Conservation (phyloP, 148 eudicot species). For the Persicaria maculosa region DNA sequence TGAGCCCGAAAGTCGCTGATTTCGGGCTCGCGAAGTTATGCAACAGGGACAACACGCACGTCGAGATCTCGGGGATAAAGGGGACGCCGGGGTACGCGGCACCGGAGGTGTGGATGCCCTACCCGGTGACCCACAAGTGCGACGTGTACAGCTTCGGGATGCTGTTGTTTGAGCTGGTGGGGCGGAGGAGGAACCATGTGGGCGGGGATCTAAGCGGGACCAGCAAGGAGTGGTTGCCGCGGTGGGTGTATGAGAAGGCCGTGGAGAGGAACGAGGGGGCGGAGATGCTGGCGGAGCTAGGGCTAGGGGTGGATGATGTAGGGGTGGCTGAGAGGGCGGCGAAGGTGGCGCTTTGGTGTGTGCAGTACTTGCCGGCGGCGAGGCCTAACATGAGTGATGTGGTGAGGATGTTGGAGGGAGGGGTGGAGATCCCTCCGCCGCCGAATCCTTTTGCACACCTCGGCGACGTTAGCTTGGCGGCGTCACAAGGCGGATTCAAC, state of each 20-base stretch:
- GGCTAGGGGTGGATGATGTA: conserved; percentile 10
- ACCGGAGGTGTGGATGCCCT: conserved; percentile 29
- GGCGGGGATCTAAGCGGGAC: conserved; percentile 10
- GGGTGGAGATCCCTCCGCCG: conserved; percentile 19
- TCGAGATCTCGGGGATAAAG: conserved; percentile 21
- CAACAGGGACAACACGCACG: conserved; percentile 20
- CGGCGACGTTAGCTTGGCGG: background rate
- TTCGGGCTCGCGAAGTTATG: conserved; percentile 26
- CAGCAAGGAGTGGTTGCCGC: conserved; percentile 26
- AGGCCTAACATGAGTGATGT: conserved; percentile 27
- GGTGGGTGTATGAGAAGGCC: conserved; percentile 23
- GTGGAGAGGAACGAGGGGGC: conserved; percentile 7
- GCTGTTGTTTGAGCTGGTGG: conserved; percentile 28
- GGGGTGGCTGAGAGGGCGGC: conserved; percentile 20
- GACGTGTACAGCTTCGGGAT: conserved; percentile 31
- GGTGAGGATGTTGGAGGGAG: conserved; percentile 31
- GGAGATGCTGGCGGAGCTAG: conserved; percentile 18
- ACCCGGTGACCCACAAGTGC: conserved; percentile 29
- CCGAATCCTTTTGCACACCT: conserved; percentile 29
- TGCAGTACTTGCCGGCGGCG: conserved; percentile 22
- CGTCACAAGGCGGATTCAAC: too few species aligned
- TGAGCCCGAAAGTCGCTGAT: conserved; percentile 26
- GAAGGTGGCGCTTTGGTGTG: conserved; percentile 30
- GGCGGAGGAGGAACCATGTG: conserved; percentile 24
- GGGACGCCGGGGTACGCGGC: conserved; percentile 32